phyloP scores from a whole-genome alignment of 1,139 yeast genomes.

The Geotrichum aggregatum region DNA sequence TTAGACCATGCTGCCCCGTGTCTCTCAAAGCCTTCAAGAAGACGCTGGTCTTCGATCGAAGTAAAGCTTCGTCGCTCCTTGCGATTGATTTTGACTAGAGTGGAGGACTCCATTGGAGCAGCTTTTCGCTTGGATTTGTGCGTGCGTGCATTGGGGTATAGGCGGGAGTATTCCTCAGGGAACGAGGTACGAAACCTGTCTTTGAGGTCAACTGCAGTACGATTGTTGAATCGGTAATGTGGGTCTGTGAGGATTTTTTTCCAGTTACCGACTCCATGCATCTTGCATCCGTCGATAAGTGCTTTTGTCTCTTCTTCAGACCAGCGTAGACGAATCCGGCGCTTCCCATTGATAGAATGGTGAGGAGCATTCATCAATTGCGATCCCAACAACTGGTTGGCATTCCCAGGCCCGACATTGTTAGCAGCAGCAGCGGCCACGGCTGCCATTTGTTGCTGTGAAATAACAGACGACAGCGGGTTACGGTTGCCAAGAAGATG shows the following conservation, averaged over 20 bases:
- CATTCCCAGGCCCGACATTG: background rate
- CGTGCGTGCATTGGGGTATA: constrained; percentile 45
- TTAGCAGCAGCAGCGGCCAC: constrained; percentile 8
- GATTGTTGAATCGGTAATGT: constrained; percentile 39
- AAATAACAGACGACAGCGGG: background rate
- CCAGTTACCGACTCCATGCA: constrained; percentile 48
- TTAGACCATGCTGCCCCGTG: constrained; percentile 89
- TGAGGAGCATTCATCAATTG: constrained; percentile 20
- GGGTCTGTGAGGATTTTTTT: constrained; percentile 44
- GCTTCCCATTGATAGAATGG: constrained; percentile 25
- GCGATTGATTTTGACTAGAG: constrained; percentile 41
- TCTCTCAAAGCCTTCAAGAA: constrained; percentile 62
- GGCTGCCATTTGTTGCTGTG: constrained; percentile 9
- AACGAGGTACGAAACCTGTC: constrained; percentile 45
- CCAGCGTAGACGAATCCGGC: constrained; percentile 42
- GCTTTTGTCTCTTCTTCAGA: constrained; percentile 43
- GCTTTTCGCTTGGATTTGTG: constrained; percentile 38
- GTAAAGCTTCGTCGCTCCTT: constrained; percentile 50
- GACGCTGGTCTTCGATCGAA: constrained; percentile 66
- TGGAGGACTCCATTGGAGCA: constrained; percentile 20
- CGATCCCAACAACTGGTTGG: constrained; percentile 4
- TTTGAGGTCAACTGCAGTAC: constrained; percentile 45
- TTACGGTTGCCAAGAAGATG: constrained; percentile 5
- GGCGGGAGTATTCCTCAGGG: constrained; percentile 44
- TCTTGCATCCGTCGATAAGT: constrained; percentile 43